Percentiles rank a stretch among this genome's conserved stretches.
phyloP scores from a whole-genome alignment of 768 basidiomycete genomes.

The Pulveroboletus sp. region DNA sequence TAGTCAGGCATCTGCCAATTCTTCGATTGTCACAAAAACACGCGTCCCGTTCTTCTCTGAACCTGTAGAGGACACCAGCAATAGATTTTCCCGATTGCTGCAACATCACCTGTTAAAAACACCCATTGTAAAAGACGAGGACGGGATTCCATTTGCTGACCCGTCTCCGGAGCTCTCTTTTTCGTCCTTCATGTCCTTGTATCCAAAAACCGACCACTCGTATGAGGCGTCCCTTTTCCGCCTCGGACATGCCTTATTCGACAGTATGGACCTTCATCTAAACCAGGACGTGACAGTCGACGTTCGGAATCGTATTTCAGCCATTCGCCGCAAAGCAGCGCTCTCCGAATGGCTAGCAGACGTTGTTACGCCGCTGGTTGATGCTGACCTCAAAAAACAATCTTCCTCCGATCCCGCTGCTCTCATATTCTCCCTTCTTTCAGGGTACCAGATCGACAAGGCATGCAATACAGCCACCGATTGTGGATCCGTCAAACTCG shows the following conservation, averaged over 20 bases:
- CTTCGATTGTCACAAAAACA: conserved; percentile 53
- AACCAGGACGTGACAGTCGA: conserved; percentile 50
- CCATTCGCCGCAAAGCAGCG: conserved; percentile 70
- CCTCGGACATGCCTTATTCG: conserved; percentile 87
- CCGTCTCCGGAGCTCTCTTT: conserved; percentile 67
- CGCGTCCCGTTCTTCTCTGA: conserved; percentile 39
- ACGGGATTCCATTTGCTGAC: conserved; percentile 63
- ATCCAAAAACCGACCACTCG: conserved; percentile 64
- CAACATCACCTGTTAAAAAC: conserved; percentile 75
- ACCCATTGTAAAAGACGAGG: conserved; percentile 63
- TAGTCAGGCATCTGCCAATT: conserved; percentile 56
- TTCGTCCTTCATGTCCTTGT: conserved; percentile 67
- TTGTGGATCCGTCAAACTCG: conserved; percentile 75
- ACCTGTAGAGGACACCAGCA: conserved; percentile 30
- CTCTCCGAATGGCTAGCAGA: conserved; percentile 83
- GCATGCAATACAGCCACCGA: conserved; percentile 74
- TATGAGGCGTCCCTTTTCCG: conserved; percentile 80
- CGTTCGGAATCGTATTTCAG: conserved; percentile 52
- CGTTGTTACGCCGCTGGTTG: conserved; percentile 64
- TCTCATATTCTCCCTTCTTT: conserved; percentile 70
- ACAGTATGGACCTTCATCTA: conserved; percentile 67
- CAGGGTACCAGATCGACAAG: conserved; percentile 82
- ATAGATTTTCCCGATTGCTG: conserved; percentile 57
- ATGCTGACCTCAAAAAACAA: conserved; percentile 59
- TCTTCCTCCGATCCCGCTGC: conserved; percentile 42